Conservation (phyloP, 352 stramenopile genomes). For the Thalassiosira mediterranea region DNA sequence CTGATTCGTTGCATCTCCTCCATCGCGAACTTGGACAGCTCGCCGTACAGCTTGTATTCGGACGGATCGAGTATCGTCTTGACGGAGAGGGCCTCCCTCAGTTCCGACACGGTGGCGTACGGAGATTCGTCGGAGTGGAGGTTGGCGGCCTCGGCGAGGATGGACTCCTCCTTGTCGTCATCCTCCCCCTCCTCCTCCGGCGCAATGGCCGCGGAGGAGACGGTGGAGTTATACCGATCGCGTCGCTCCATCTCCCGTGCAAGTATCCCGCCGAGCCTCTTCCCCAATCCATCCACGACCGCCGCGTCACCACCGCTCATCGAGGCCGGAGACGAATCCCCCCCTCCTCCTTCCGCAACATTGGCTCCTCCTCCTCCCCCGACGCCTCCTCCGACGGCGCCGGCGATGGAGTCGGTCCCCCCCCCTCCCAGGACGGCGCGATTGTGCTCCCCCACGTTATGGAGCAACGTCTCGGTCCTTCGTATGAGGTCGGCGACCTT, state of each 20-base stretch:
- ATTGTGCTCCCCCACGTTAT: too few relatives aligned
- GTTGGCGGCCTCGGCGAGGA: neutral
- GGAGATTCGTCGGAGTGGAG: neutral
- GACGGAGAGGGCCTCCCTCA: slow-evolving; percentile 4
- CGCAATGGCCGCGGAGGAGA: too few relatives aligned
- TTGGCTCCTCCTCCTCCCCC: too few relatives aligned
- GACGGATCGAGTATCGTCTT: neutral
- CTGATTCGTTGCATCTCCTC: slow-evolving; percentile 2
- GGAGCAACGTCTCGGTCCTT: too few relatives aligned
- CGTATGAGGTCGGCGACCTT: neutral
- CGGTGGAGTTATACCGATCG: neutral
- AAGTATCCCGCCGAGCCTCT: neutral
- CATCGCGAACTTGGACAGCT: neutral
- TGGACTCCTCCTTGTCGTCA: neutral
- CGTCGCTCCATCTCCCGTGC: slow-evolving; percentile 2
- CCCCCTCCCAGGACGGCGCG: too few relatives aligned
- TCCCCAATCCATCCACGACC: too few relatives aligned
- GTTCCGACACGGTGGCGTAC: slow-evolving; percentile 8
- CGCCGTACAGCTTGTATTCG: neutral
- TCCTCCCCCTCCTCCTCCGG: neutral
- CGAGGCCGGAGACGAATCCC: too few relatives aligned
- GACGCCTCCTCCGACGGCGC: too few relatives aligned
- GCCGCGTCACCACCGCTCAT: too few relatives aligned
- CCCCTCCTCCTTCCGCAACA: too few relatives aligned
- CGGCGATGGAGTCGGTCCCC: too few relatives aligned